These are phyloP conservation scores for Phytomonas sp. DNA, from an alignment of 208 protist species.

Conservation along the genomic window DNA sequence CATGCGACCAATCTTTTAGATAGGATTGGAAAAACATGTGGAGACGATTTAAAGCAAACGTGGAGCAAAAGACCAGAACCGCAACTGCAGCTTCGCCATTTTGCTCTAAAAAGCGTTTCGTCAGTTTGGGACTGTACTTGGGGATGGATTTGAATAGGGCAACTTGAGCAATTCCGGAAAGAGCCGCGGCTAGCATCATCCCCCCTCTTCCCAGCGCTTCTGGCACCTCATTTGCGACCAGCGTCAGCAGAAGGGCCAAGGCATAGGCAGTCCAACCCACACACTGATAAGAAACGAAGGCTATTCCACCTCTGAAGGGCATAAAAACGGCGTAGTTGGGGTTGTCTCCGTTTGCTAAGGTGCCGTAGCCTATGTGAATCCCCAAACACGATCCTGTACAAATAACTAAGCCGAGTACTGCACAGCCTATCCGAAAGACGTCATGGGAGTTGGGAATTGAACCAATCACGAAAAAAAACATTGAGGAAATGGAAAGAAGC, in stretches of 20 bases:
- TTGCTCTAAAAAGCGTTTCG: conserved; percentile 48
- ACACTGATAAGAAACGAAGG: conserved; percentile 54
- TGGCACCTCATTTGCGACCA: conserved; percentile 20
- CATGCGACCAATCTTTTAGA: not conserved
- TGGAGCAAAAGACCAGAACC: conserved; percentile 41
- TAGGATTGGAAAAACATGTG: conserved; percentile 31
- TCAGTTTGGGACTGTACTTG: conserved; percentile 28
- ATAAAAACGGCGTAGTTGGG: conserved; percentile 51
- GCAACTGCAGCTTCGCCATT: conserved; percentile 74
- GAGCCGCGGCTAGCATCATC: conserved; percentile 36
- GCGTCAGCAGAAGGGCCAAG: conserved; percentile 38
- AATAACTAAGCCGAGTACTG: conserved; percentile 38
- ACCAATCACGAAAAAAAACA: conserved; percentile 46
- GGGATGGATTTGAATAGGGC: conserved; percentile 56
- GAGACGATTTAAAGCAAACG: conserved; percentile 44
- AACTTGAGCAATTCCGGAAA: conserved; percentile 52
- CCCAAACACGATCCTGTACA: conserved; percentile 54
- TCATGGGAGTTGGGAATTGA: conserved; percentile 36
- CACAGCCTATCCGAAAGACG: conserved; percentile 37
- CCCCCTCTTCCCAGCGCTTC: conserved; percentile 29
- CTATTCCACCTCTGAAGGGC: conserved; percentile 63
- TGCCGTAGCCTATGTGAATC: conserved; percentile 62
- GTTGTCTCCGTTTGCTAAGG: conserved; percentile 27
- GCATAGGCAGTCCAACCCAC: conserved; percentile 55
- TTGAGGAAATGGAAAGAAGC: conserved; percentile 47